Base-by-base conservation (phyloP, 2,329 filamentous ascomycete species). In the Conoideocrella luteorostrata region DNA sequence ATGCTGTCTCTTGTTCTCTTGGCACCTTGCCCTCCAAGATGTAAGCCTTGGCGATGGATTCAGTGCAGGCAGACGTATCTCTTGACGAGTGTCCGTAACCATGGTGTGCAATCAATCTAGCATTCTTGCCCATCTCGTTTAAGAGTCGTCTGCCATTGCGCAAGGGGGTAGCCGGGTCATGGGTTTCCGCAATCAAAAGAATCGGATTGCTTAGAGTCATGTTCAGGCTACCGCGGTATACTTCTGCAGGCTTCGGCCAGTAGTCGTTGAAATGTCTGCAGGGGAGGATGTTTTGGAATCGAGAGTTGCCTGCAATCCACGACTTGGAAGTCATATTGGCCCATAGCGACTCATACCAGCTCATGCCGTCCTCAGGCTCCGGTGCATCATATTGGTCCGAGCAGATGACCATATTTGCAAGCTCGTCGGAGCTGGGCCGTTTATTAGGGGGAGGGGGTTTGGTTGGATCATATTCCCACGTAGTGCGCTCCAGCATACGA, bases 161-260 rank as follows among this genome's bases (percentile, higher is more conserved):
- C 34, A 75, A 52, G 4, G 71, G 71, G 6, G 72, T 75, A 2
- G 71, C 71, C 1, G 71, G 71, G 45, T 75, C 72, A 44, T 75
- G 69, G 5, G 67, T 68, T 58, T 70, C 69, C 1, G 71, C 69
- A 30, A 75, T 67, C 30, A 75, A 58, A 30, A 75, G 52, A 3
- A 75, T 55, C 1, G 72, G 70, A 43, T 69, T 50, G 20, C 59
- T 63, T 7, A 75, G 62, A 0, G 66, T 66, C 38, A 63, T 51
- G 52, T 71, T 68, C 22, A 75, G 54, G 37, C 66, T 62, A 11
- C 70, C 71, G 4, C 70, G 66, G 49, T 66, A 75, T 5, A 71
- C 68, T 43, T 71, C 71, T 1, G 68, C 69, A 0, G 67, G 65
- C 13, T 62, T 30, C 2, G 70, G 67, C 71, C 71, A 74, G 50